Base-by-base conservation (phyloP, 2,329 filamentous ascomycete genomes). In the Cercospora canescens region DNA sequence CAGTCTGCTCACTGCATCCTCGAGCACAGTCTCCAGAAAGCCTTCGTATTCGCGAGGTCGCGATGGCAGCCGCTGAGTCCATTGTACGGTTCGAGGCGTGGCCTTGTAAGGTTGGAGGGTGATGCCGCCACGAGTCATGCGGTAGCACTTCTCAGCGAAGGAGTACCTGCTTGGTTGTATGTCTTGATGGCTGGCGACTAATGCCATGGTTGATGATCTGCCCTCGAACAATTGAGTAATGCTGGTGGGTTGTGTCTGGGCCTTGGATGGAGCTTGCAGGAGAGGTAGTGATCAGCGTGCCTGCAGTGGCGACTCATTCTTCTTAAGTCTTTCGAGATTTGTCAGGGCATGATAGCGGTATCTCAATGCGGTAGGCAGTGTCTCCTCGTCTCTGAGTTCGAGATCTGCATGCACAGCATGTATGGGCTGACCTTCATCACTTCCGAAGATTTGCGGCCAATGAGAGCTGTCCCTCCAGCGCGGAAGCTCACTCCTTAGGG, bases 1-100 rank as follows among this genome's bases (percentile, higher is more conserved):
- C 24, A 69, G 63, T 45, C 63, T 66, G n/a, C 63, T 63, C 4
- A 69, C 67, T 16, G 65, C 65, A 41, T 65, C 60, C 34, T 67
- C 67, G 32, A 69, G 50, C 14, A 45, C 65, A n/a, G 60, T 54
- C 30, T 67, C 67, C 11, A 69, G 65, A 26, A 69, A 67, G 9
- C 45, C 39, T 52, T 69, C 67, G 65, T 67, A 64, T 26, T 52
- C 54, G 14, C 45, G 45, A 12, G 45, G 56, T 24, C 58, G 26
- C 4, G 50, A 26, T 34, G 67, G 67, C 6, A 69, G 63, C 32
- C 50, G 32, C 45, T 69, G 67, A 11, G 65, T 45, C 67, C 67
- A 69, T 41, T 67, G 67, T 6, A 60, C 34, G 24, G 58, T 48
- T 5, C 35, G 65, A 4, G 64, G 62, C 2, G 57, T 34, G 28